Conservation (phyloP, 345 rosid species). For the Eucalyptus pumila region DNA sequence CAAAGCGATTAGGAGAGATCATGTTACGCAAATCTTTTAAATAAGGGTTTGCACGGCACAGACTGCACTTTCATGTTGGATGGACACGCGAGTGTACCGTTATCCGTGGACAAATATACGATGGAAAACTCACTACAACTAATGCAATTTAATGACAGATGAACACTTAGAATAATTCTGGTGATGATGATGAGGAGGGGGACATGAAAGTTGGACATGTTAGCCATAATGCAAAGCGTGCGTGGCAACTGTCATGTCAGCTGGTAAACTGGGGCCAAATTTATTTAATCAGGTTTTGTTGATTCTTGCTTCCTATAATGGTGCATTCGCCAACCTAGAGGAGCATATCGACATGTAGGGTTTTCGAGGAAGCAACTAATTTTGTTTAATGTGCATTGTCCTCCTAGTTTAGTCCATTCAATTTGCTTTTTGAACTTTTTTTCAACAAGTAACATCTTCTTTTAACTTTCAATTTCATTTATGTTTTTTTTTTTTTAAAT, state of each 20-base stretch:
- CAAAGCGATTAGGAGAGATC: not conserved
- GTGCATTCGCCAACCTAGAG: not conserved
- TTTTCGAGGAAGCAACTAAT: not conserved
- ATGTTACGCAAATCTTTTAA: not conserved
- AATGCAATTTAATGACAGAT: not conserved
- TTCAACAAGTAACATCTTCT: not conserved
- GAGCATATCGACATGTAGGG: not conserved
- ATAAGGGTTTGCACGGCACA: not conserved
- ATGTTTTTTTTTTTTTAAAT: not conserved
- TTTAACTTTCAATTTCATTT: not conserved
- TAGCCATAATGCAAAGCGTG: not conserved
- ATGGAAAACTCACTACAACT: not conserved
- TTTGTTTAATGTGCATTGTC: not conserved
- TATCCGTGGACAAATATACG: not conserved
- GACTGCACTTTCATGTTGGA: not conserved
- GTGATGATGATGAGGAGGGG: not conserved
- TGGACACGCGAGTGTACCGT: not conserved
- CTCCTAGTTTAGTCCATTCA: not conserved
- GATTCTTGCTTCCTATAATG: not conserved
- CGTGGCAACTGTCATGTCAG: not conserved
- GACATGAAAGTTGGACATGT: not conserved
- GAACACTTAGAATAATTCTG: not conserved
- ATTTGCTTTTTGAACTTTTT: not conserved
- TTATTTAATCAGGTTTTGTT: not conserved
- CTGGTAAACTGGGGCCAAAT: not conserved